Conservation (phyloP, 805 yeast species). For the Blastobotrys attinorum region DNA sequence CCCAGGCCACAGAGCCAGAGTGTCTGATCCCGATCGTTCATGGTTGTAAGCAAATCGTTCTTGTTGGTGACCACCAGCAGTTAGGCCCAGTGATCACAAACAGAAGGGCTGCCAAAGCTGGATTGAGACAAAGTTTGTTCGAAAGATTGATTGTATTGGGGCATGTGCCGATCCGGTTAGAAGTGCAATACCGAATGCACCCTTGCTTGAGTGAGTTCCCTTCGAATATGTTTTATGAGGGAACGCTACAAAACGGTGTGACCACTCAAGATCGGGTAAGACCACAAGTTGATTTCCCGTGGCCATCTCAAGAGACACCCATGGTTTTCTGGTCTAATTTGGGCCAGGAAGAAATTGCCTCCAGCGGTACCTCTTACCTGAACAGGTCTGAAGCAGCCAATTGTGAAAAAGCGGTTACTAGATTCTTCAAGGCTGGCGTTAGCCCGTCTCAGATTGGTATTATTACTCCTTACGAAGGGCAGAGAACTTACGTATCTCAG, state of each 20-base stretch:
- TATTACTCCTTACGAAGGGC: conserved; percentile 93
- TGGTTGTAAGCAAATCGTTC: conserved; percentile 81
- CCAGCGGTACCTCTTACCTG: conserved; percentile 71
- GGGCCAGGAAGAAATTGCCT: conserved; percentile 83
- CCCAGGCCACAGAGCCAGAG: conserved; percentile 93
- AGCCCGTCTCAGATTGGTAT: conserved; percentile 80
- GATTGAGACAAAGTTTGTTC: conserved; percentile 77
- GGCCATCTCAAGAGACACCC: conserved; percentile 81
- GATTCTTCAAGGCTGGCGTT: conserved; percentile 69
- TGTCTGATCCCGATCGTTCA: conserved; percentile 80
- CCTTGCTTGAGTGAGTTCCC: conserved; percentile 83
- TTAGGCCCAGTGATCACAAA: conserved; percentile 86
- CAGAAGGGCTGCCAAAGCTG: conserved; percentile 76
- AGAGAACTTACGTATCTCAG: conserved; percentile 70
- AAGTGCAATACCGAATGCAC: conserved; percentile 93
- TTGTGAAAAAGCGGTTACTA: conserved; percentile 69
- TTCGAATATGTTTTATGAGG: conserved; percentile 87
- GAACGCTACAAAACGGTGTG: conserved; percentile 86
- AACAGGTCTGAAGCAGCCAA: conserved; percentile 87
- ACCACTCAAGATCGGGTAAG: conserved; percentile 63
- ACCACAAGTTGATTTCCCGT: conserved; percentile 60
- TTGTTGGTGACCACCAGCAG: conserved; percentile 96
- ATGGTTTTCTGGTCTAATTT: conserved; percentile 93
- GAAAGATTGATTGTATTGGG: conserved; percentile 79
- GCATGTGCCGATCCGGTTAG: conserved; percentile 75